phyloP scores from a whole-genome alignment of 2,329 filamentous ascomycete genomes.

The Trichoderma brevicompactum region DNA sequence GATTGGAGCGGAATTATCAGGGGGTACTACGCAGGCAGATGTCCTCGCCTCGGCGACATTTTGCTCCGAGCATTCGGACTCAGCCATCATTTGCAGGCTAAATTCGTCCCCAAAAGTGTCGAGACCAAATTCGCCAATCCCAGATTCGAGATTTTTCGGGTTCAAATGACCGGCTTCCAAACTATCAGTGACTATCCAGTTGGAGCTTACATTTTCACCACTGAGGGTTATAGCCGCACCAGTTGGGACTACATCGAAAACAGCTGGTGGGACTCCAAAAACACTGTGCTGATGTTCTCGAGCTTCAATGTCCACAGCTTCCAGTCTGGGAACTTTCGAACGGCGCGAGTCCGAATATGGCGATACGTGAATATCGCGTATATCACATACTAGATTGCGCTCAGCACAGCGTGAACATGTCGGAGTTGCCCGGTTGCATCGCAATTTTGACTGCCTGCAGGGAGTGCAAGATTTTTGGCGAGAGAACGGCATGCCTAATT shows the following conservation, averaged over 20 bases:
- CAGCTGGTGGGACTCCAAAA: background rate
- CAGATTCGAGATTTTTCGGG: background rate
- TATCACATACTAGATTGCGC: conserved; percentile 15
- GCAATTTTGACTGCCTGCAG: conserved; percentile 12
- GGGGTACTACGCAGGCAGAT: background rate
- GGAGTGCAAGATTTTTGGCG: conserved; percentile 22
- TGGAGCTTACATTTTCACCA: conserved; percentile 1
- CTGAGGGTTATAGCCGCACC: background rate
- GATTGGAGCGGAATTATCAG: background rate
- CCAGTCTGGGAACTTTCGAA: background rate
- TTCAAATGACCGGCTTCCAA: background rate
- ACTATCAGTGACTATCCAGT: conserved; percentile 1
- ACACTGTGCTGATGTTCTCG: background rate
- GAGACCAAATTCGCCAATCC: background rate
- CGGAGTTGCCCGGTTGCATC: conserved; percentile 10
- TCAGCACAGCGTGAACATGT: conserved; percentile 16
- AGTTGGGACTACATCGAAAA: conserved; percentile 1
- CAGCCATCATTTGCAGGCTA: background rate
- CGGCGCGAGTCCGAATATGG: conserved; percentile 12
- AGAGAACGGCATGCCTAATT: conserved; percentile 3
- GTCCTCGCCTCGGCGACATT: background rate
- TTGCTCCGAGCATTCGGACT: background rate
- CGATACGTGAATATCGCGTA: background rate
- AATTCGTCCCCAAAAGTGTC: background rate
- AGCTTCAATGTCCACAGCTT: conserved; percentile 1